Conservation (phyloP, 2,329 filamentous ascomycete species). For the Fonsecaea erecta region DNA sequence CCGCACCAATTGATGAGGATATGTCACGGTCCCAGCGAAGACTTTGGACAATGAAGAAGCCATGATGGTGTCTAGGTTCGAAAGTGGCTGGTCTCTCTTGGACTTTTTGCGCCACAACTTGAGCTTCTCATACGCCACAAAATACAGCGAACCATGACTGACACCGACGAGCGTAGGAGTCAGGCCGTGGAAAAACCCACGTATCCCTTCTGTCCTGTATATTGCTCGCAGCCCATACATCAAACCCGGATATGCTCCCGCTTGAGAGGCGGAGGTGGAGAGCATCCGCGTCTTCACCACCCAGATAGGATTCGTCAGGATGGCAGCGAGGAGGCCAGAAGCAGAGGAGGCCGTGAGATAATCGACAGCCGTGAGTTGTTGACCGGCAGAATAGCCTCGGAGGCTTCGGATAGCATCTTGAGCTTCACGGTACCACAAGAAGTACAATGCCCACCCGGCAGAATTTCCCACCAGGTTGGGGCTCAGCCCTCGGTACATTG, state of each 20-base stretch:
- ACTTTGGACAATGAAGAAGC: conserved; percentile 83
- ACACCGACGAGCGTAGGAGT: conserved; percentile 83
- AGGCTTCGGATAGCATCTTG: conserved; percentile 58
- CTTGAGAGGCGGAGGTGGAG: conserved; percentile 73
- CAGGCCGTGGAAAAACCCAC: conserved; percentile 87
- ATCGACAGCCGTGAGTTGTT: conserved; percentile 61
- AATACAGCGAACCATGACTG: conserved; percentile 90
- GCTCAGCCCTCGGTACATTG: conserved; percentile 85
- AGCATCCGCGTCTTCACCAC: conserved; percentile 98
- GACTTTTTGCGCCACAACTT: conserved; percentile 49
- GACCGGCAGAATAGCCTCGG: conserved; percentile 41
- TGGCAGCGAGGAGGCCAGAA: conserved; percentile 73
- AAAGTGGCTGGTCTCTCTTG: conserved; percentile 53
- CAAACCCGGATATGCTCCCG: conserved; percentile 82
- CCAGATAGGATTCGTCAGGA: conserved; percentile 94
- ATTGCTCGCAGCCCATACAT: conserved; percentile 70
- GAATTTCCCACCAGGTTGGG: conserved; percentile 93
- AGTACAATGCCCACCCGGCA: conserved; percentile 89
- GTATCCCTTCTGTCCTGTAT: conserved; percentile 70
- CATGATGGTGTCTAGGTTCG: conserved; percentile 76
- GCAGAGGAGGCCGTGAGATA: conserved; percentile 78
- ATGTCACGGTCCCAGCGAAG: conserved; percentile 85
- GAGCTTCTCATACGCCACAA: conserved; percentile 86
- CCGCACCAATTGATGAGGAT: conserved; percentile 91
- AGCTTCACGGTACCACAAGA: conserved; percentile 71